These are phyloP conservation scores for Pseudogymnoascus destructans DNA, from an alignment of 2,329 filamentous ascomycete species.

Conservation along the genomic window DNA sequence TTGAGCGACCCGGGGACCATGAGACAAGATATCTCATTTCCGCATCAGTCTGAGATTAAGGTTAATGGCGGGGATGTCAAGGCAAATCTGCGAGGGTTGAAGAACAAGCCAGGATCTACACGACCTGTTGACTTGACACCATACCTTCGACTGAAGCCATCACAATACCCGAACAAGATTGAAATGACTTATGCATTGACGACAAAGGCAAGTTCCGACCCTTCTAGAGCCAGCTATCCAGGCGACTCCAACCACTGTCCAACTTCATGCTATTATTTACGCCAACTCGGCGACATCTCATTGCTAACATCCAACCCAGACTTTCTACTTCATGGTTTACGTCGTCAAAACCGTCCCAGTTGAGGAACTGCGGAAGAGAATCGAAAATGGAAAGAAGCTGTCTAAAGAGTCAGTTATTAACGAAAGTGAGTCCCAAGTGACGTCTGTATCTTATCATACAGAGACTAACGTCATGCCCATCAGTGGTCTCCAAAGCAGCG, in stretches of 20 bases:
- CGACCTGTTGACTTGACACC: conserved; percentile 83
- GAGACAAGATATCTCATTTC: conserved; percentile 71
- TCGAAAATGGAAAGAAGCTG: conserved; percentile 58
- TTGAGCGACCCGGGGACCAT: conserved; percentile 47
- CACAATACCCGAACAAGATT: conserved; percentile 60
- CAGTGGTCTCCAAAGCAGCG: conserved; percentile 67
- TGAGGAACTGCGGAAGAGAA: conserved; percentile 53
- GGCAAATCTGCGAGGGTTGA: conserved; percentile 84
- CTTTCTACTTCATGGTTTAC: conserved; percentile 59
- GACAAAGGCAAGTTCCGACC: conserved; percentile 50
- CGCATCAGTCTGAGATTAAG: conserved; percentile 83
- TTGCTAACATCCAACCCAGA: conserved; percentile 34
- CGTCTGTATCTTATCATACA: neutral
- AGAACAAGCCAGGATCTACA: conserved; percentile 92
- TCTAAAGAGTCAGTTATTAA: conserved; percentile 68
- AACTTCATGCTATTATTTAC: neutral
- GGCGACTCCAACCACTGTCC: conserved; percentile 13
- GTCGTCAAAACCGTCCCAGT: conserved; percentile 64
- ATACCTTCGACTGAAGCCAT: conserved; percentile 53
- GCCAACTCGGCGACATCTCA: neutral
- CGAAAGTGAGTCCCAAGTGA: conserved; percentile 50
- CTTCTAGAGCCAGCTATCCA: conserved; percentile 11
- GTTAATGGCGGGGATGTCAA: conserved; percentile 81
- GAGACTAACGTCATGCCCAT: conserved; percentile 13
- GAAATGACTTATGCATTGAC: conserved; percentile 89